Percentiles rank a stretch among this genome's conserved stretches.
Conservation (phyloP, 2,329 filamentous ascomycete genomes). For the Cryphonectria nitschkei region DNA sequence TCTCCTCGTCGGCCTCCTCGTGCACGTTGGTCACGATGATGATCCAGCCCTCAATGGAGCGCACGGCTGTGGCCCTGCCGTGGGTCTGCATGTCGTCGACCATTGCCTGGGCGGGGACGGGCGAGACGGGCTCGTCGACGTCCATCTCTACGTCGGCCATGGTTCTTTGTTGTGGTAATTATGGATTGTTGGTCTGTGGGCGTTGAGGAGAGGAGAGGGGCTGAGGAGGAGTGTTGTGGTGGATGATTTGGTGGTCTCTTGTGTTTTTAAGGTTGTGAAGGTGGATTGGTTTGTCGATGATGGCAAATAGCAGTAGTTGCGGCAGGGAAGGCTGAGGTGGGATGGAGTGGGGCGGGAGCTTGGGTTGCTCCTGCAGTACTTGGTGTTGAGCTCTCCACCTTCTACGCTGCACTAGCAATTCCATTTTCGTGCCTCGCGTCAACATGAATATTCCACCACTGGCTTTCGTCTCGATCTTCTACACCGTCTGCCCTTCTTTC, state of each 20-base stretch:
- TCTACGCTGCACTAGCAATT: neutral
- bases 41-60: constrained; percentile 90
- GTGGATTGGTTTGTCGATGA: neutral
- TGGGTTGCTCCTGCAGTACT: neutral
- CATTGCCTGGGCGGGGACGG: constrained; percentile 44
- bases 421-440: neutral
- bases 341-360: neutral
- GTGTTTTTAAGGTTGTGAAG: neutral
- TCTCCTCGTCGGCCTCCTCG: constrained; percentile 84
- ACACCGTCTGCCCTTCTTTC: neutral
- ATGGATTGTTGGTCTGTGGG: neutral
- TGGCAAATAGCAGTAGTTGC: neutral
- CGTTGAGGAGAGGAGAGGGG: neutral
- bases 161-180: neutral
- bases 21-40: constrained; percentile 85
- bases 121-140: constrained; percentile 52
- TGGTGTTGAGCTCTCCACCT: neutral
- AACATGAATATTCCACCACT: too few species aligned
- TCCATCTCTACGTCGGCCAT: constrained; percentile 66
- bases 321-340: neutral
- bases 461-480: neutral
- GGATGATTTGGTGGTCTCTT: neutral
- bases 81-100: constrained; percentile 72
- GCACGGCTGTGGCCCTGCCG: constrained; percentile 76
- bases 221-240: neutral